phyloP scores from a whole-genome alignment of 1,139 yeast species.

The Zygosaccharomyces sapae region DNA sequence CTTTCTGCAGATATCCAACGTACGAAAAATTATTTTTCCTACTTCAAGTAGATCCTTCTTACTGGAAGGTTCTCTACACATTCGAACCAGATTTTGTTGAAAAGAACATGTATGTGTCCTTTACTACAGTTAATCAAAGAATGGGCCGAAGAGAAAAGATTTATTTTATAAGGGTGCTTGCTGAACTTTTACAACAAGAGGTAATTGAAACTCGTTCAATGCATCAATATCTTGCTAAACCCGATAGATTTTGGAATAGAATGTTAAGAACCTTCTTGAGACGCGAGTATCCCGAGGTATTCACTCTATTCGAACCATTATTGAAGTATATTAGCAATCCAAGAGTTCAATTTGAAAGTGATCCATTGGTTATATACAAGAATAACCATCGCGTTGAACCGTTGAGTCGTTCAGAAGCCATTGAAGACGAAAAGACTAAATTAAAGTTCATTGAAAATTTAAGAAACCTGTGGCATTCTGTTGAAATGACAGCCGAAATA shows the following conservation, averaged over 20 bases:
- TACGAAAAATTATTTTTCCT: slow-evolving; percentile 79
- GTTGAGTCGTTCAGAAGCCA: slow-evolving; percentile 60
- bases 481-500: slow-evolving; percentile 54
- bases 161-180: slow-evolving; percentile 59
- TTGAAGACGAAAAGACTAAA: slow-evolving; percentile 71
- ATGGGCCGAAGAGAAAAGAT: slow-evolving; percentile 63
- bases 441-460: slow-evolving; percentile 66
- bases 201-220: slow-evolving; percentile 22
- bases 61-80: slow-evolving; percentile 56
- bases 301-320: slow-evolving; percentile 49
- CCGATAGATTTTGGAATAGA: slow-evolving; percentile 42
- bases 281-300: slow-evolving; percentile 41
- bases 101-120: slow-evolving; percentile 30
- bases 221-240: slow-evolving; percentile 22
- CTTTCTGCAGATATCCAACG: slow-evolving; percentile 29
- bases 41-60: slow-evolving; percentile 78
- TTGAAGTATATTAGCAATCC: slow-evolving; percentile 44
- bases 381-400: slow-evolving; percentile 43
- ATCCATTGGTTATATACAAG: slow-evolving; percentile 64
- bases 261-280: slow-evolving; percentile 38
- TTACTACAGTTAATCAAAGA: slow-evolving; percentile 31
- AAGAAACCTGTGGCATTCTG: slow-evolving; percentile 66
- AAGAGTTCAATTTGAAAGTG: slow-evolving; percentile 69
- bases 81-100: slow-evolving; percentile 28
- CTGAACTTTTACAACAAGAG: slow-evolving; percentile 45